Conservation (phyloP, 1,139 yeast genomes). For the Nakaseomyces nivariensis region DNA sequence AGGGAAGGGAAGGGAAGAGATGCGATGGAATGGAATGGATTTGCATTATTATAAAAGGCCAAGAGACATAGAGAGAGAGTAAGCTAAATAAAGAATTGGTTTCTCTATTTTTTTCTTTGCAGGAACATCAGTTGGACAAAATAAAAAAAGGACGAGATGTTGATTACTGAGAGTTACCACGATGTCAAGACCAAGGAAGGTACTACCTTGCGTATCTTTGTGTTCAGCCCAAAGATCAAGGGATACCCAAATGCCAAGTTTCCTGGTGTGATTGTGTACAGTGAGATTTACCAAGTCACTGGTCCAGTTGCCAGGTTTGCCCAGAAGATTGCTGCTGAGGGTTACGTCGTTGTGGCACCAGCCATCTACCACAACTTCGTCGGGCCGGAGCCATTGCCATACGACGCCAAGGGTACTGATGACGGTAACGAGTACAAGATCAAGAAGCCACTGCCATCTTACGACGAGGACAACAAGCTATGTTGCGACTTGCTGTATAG, state of each 20-base stretch:
- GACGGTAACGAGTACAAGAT: slow-evolving; percentile 60
- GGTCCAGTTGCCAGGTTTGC: slow-evolving; percentile 70
- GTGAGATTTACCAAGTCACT: slow-evolving; percentile 74
- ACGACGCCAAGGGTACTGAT: slow-evolving; percentile 69
- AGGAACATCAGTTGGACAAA: not conserved
- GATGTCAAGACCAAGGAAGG: slow-evolving; percentile 61
- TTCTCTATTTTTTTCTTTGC: too few relatives aligned
- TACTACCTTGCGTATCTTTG: slow-evolving; percentile 56
- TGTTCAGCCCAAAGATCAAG: slow-evolving; percentile 58
- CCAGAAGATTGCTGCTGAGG: slow-evolving; percentile 69
- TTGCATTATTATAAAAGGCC: too few relatives aligned
- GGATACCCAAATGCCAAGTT: slow-evolving; percentile 67
- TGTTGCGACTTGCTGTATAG: slow-evolving; percentile 52
- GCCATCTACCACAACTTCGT: slow-evolving; percentile 70
- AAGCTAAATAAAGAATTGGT: too few relatives aligned
- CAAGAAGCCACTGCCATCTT: slow-evolving; percentile 57
- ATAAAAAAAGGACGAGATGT: slow-evolving; percentile 35
- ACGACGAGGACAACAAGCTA: slow-evolving; percentile 64
- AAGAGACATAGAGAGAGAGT: too few relatives aligned
- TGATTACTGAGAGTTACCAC: slow-evolving; percentile 54
- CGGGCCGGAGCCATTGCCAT: slow-evolving; percentile 53
- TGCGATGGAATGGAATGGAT: too few relatives aligned
- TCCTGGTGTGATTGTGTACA: slow-evolving; percentile 71
- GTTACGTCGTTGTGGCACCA: slow-evolving; percentile 69
- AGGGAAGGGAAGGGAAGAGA: too few relatives aligned